A percentile compares a stretch with the other conserved stretches of the same genome.
Conservation (phyloP, 805 yeast species). For the Kodamaea neixiangensis region DNA sequence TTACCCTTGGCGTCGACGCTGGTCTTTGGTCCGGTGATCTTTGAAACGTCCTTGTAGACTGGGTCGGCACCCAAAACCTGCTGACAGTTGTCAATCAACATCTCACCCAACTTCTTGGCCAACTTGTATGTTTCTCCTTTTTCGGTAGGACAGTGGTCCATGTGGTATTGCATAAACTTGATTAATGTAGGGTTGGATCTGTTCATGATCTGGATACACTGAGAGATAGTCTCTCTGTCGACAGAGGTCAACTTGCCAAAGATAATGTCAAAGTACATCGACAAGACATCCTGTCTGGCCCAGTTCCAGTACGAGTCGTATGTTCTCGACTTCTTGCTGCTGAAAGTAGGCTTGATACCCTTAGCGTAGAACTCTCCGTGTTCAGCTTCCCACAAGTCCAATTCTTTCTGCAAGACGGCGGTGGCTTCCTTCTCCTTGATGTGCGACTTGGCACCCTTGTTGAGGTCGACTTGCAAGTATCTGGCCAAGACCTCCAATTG, state of each 20-base stretch:
- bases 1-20: constrained; percentile 85
- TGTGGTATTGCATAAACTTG: constrained; percentile 92
- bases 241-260: constrained; percentile 89
- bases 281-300: constrained; percentile 96
- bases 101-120: constrained; percentile 88
- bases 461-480: constrained; percentile 89
- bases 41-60: constrained; percentile 91
- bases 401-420: constrained; percentile 78
- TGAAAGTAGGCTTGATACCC: constrained; percentile 88
- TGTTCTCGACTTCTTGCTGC: constrained; percentile 89
- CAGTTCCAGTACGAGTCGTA: constrained; percentile 99
- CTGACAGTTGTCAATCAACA: constrained; percentile 91
- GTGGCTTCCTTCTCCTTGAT: constrained; percentile 85
- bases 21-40: constrained; percentile 95
- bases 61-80: constrained; percentile 81
- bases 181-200: constrained; percentile 91
- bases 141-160: constrained; percentile 76
- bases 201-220: constrained; percentile 97
- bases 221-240: constrained; percentile 94
- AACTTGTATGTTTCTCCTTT: constrained; percentile 92
- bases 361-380: constrained; percentile 91
- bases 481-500: constrained; percentile 90
- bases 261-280: constrained; percentile 92
- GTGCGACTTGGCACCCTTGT: constrained; percentile 84
- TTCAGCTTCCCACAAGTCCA: constrained; percentile 82